These are phyloP conservation scores for Neurospora sp. DNA, from an alignment of 2,329 filamentous ascomycete genomes.

Conservation along the genomic window DNA sequence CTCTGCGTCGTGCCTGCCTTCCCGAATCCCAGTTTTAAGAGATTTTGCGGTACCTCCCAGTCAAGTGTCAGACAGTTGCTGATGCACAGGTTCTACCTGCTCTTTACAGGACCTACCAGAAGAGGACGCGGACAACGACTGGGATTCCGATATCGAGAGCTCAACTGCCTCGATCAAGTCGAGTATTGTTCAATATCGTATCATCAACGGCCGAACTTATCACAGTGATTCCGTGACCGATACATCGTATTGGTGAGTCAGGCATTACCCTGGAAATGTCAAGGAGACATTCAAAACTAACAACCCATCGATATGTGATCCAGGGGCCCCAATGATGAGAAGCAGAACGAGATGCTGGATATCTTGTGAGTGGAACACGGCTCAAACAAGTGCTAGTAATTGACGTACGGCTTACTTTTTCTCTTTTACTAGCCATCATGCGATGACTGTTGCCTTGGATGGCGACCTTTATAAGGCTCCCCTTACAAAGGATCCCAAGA, in stretches of 20 bases:
- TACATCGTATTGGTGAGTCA: background rate
- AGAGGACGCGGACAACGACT: too few relatives aligned
- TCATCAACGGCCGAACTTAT: slow-evolving; percentile 4
- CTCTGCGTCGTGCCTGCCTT: too few relatives aligned
- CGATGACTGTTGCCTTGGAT: slow-evolving; percentile 6
- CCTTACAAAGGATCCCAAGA: slow-evolving; percentile 3
- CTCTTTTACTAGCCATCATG: slow-evolving; percentile 8
- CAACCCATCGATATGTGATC: too few relatives aligned
- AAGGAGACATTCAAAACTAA: too few relatives aligned
- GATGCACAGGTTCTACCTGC: too few relatives aligned
- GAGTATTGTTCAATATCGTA: slow-evolving; percentile 5
- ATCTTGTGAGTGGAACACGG: slow-evolving; percentile 3
- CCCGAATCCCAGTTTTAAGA: too few relatives aligned
- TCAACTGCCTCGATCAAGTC: slow-evolving; percentile 4
- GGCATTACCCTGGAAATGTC: too few relatives aligned
- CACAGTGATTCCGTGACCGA: background rate
- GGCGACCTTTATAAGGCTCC: slow-evolving; percentile 10
- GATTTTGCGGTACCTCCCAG: too few relatives aligned
- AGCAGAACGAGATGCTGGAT: slow-evolving; percentile 10
- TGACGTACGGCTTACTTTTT: too few relatives aligned
- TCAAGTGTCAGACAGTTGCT: too few relatives aligned
- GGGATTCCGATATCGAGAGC: background rate
- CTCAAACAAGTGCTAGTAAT: background rate
- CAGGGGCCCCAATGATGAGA: slow-evolving; percentile 12
- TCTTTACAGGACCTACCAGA: too few relatives aligned